Evolutionary conservation across 768 basidiomycete genomes (phyloP).

Genomic region (Termitomyces sp.): DNA sequence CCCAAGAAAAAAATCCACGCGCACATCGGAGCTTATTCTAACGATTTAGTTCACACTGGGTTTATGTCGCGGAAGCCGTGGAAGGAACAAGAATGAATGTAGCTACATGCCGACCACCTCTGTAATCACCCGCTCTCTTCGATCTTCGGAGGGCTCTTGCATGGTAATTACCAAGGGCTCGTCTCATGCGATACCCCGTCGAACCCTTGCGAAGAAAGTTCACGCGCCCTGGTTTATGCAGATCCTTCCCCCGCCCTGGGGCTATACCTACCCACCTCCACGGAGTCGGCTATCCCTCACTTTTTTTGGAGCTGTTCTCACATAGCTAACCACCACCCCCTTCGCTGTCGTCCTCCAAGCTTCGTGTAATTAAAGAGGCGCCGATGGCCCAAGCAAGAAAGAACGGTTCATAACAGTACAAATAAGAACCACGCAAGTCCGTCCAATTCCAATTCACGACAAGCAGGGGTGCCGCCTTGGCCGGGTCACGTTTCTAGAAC

Average conservation of each 20-base stretch:
- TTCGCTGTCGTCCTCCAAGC: neutral
- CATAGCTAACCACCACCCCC: neutral
- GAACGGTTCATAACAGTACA: neutral
- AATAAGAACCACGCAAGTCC: too few relatives aligned
- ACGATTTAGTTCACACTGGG: neutral
- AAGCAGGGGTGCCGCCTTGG: neutral
- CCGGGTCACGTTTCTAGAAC: neutral
- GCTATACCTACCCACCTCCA: too few relatives aligned
- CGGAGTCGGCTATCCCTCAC: neutral
- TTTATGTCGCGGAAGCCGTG: neutral
- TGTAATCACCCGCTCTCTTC: neutral
- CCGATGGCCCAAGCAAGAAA: neutral
- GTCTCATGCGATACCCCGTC: neutral
- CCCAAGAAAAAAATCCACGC: neutral
- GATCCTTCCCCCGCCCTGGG: neutral
- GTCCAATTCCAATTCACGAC: neutral
- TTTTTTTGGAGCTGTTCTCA: neutral
- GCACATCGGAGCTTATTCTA: neutral
- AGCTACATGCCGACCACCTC: neutral
- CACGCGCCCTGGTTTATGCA: neutral
- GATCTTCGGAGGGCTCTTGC: neutral
- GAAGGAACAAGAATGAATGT: neutral
- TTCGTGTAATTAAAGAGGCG: neutral
- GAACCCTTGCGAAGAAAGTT: neutral
- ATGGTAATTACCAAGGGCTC: neutral